Base-by-base conservation (phyloP, 306 rosid genomes). In the Lagenaria siceraria region DNA sequence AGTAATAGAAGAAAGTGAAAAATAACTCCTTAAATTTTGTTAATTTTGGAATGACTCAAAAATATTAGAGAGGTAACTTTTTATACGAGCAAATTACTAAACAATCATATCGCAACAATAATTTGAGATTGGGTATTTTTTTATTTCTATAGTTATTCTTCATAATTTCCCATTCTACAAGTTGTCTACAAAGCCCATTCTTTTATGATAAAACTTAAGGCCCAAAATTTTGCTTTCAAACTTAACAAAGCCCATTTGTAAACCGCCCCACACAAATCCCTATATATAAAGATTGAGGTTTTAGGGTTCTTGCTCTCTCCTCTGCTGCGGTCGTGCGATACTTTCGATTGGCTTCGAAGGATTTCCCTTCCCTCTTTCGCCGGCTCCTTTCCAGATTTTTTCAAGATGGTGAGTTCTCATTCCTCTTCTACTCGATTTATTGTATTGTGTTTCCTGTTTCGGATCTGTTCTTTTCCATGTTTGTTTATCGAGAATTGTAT, bases 341-440 rank as follows among this genome's bases (percentile, higher is more conserved):
- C 10, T 66, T 43, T 21, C 42, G 19, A n/a, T 66, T 40, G 73
- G 6, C 31, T 21, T 38, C 2, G 5, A 17, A 40, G 74, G 74
- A 10, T 66, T 66, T 40, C 31, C 29, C 13, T 64, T 10, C 8
- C 33, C 3, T 66, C 74, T 38, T 38, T 21, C 74, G 14, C 19
- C 31, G 12, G 4, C 17, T 70, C 17, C 38, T 22, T 68, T 11
- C 27, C 2, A 42, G 35, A 6, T 10, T 68, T 21, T 68, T 24
- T 52, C 21, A 70, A 43, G 22, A 70, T 70, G 75, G 75, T 70
- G 38, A 70, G 75, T 70, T 70, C 22, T 70, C 21, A 43, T 46
- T 70, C 75, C 6, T 69, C 19, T 46, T 12, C 19, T 42, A 43
- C 35, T 13, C 40, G 10, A 66, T 65, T 29, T 4, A 19, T 4